Conservation (phyloP, 306 rosid genomes). For the Benincasa hispida region DNA sequence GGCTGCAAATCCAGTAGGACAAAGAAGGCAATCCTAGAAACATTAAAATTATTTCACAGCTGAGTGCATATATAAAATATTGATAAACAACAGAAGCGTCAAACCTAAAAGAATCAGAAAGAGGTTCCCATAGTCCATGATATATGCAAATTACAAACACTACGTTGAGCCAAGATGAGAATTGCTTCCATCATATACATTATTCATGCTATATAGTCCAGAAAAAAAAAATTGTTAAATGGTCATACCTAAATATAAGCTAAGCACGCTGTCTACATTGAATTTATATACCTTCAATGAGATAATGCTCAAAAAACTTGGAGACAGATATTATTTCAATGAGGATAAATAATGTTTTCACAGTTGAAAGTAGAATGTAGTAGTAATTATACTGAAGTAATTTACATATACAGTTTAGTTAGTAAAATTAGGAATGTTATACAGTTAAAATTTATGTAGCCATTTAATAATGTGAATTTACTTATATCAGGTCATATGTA, state of each 20-base stretch:
- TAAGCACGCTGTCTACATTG: not conserved
- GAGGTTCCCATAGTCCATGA: not conserved
- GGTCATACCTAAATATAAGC: not conserved
- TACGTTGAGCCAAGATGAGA: not conserved
- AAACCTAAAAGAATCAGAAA: not conserved
- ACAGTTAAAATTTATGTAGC: not conserved
- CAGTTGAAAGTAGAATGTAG: not conserved
- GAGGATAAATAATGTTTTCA: not conserved
- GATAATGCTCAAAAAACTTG: not conserved
- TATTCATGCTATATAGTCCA: not conserved
- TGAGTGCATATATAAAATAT: not conserved
- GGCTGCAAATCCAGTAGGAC: conserved; percentile 98
- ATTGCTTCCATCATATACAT: not conserved
- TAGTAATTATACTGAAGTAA: not conserved
- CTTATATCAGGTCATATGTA: not conserved
- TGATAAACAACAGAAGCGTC: not conserved
- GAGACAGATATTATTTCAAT: not conserved
- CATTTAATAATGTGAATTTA: not conserved
- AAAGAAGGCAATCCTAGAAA: conserved; percentile 96
- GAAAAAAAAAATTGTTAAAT: not conserved
- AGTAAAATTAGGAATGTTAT: not conserved
- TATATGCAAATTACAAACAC: not conserved
- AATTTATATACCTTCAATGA: not conserved
- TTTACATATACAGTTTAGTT: not conserved
- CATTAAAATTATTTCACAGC: conserved; percentile 12